phyloP scores from a whole-genome alignment of 2,329 filamentous ascomycete genomes.

The Pleurostoma richardsiae region DNA sequence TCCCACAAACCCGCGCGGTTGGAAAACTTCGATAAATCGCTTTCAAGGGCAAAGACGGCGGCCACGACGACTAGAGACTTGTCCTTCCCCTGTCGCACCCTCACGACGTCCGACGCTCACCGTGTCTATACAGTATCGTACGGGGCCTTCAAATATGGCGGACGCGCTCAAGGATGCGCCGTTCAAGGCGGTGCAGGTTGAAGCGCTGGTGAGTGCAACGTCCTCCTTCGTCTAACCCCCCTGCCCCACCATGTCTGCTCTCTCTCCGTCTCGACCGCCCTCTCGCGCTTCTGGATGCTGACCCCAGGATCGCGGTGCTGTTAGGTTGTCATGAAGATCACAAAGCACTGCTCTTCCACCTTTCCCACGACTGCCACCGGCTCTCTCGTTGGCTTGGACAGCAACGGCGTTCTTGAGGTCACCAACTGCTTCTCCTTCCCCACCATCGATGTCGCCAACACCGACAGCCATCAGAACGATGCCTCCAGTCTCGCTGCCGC shows the following conservation, averaged over 20 bases:
- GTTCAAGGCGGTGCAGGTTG: conserved; percentile 86
- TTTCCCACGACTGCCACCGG: conserved; percentile 90
- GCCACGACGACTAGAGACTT: too few species aligned
- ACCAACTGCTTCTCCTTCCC: conserved; percentile 97
- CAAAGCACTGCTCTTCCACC: conserved; percentile 84
- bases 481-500: conserved; percentile 74
- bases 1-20: neutral
- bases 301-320: conserved; percentile 17
- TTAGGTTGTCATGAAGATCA: conserved; percentile 95
- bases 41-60: too few species aligned
- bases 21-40: too few species aligned
- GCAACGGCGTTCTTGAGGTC: conserved; percentile 73
- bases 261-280: conserved; percentile 16
- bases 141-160: conserved; percentile 41
- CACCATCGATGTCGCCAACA: conserved; percentile 64
- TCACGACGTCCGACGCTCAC: too few species aligned
- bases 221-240: conserved; percentile 2
- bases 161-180: conserved; percentile 61
- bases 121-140: too few species aligned
- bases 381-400: conserved; percentile 90
- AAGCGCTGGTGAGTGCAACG: conserved; percentile 70
- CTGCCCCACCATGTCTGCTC: conserved; percentile 27
- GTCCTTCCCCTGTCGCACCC: too few species aligned
- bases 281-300: conserved; percentile 24
- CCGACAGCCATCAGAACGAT: conserved; percentile 71